Evolutionary conservation across 345 rosid genomes (phyloP), one percentile per base, ranked within the genome.

Genomic region (Conringia planisiliqua): DNA sequence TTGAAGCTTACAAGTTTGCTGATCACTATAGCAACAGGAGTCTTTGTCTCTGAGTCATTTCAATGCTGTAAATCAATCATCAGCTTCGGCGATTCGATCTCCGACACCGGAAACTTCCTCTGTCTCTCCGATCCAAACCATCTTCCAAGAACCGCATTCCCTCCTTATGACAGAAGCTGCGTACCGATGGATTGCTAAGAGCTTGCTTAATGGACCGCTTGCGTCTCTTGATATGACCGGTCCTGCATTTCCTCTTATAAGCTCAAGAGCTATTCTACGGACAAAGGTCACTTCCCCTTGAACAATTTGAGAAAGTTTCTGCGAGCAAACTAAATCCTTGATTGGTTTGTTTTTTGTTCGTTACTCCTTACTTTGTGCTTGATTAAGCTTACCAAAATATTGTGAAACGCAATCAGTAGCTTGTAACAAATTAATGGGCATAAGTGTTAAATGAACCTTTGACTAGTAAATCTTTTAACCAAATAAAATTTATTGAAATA

Each of bases 41-140:
- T 47, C 24, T 16, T 46, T n/a, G 22, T 2, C 22, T 16, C 24
- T 7, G 27, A 47, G 6, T 47, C 54, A 8, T 47, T 18, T 9
- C 26, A 47, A 4, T 18, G 0, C 6, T 18, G 2, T 46, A 5
- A n/a, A 4, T 72, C 87, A 16, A 69, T 84, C 74, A 55, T 82
- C 76, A 80, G 85, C 78, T 82, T 85, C 43, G 87, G 87, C 1
- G 87, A 82, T 73, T 85, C 87, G 3, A 22, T 80, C n/a, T 63
- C 85, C 12, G 87, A 80, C 30, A 80, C 84, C 3, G 88, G 84
- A 10, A 82, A 80, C 78, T 18, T 38, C 4, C 42, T 67, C 12
- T 32, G 16, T n/a, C 30, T 77, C 36, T 54, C 74, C 22, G 39
- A 2, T 17, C 42, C 1, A 7, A 24, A 36, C 3, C 22, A 22